A percentile compares a stretch with the other conserved stretches of the same genome.
Conservation (phyloP, 1,284 basidiomycete genomes). For the Moesziomyces sp. region DNA sequence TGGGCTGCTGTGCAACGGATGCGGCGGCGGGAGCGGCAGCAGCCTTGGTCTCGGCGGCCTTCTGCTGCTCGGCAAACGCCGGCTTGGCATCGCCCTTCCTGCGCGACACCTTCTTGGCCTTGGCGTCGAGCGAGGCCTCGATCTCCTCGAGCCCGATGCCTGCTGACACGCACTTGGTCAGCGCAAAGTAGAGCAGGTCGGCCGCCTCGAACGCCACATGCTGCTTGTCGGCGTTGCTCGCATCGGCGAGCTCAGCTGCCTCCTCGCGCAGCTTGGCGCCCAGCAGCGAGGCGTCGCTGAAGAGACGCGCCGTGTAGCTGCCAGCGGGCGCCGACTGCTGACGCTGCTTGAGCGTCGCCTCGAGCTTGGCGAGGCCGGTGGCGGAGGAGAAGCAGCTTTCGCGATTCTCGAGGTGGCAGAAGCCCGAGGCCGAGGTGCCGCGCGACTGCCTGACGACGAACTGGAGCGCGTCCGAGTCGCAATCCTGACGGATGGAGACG, state of each 20-base stretch:
- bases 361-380: slow-evolving; percentile 82
- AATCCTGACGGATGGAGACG: slow-evolving; percentile 84
- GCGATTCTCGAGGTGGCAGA: slow-evolving; percentile 85
- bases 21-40: slow-evolving; percentile 1
- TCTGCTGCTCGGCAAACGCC: slow-evolving; percentile 74
- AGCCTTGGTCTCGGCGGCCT: slow-evolving; percentile 59
- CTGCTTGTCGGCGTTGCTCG: slow-evolving; percentile 78
- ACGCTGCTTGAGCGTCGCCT: slow-evolving; percentile 81
- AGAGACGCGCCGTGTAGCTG: slow-evolving; percentile 90
- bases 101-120: slow-evolving; percentile 87
- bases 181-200: slow-evolving; percentile 92
- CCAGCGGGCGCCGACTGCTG: slow-evolving; percentile 83
- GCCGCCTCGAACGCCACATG: slow-evolving; percentile 93
- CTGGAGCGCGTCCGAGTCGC: slow-evolving; percentile 91
- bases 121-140: slow-evolving; percentile 83
- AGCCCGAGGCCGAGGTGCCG: slow-evolving; percentile 70
- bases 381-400: slow-evolving; percentile 79
- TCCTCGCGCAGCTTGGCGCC: slow-evolving; percentile 97
- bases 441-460: slow-evolving; percentile 92
- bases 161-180: slow-evolving; percentile 85
- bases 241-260: slow-evolving; percentile 92
- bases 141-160: slow-evolving; percentile 88
- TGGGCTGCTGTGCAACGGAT: slow-evolving; percentile 28
- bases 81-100: slow-evolving; percentile 93
- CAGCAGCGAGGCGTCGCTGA: slow-evolving; percentile 83